phyloP scores from a whole-genome alignment of 768 basidiomycete genomes.

The Kwoniella botswanensis region DNA sequence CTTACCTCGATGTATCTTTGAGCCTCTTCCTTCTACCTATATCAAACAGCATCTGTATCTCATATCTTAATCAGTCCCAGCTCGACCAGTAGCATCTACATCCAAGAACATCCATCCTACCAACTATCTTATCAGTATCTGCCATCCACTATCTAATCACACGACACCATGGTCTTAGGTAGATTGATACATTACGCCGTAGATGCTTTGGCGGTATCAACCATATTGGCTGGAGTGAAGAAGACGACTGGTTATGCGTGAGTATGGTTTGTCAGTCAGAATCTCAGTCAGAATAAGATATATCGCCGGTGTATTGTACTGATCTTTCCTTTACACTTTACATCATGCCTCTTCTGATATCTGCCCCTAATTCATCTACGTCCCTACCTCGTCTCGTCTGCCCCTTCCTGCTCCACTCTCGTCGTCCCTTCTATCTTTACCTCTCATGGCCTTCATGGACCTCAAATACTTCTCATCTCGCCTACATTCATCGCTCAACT shows the following conservation, averaged over 20 bases:
- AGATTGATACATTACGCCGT: slow-evolving; percentile 79
- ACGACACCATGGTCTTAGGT: slow-evolving; percentile 64
- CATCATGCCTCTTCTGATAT: too few relatives aligned
- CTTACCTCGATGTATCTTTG: not conserved
- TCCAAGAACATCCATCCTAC: too few relatives aligned
- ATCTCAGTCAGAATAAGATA: too few relatives aligned
- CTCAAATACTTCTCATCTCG: not conserved
- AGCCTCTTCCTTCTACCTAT: not conserved
- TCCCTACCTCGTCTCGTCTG: too few relatives aligned
- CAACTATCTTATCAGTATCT: not conserved
- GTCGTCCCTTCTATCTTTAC: not conserved
- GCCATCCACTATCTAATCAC: not conserved
- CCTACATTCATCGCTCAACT: not conserved
- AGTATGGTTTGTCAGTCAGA: slow-evolving; percentile 57
- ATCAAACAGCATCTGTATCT: not conserved
- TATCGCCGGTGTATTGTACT: too few relatives aligned
- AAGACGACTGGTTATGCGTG: slow-evolving; percentile 88
- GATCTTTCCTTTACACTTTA: too few relatives aligned
- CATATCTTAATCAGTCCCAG: not conserved
- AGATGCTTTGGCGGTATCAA: slow-evolving; percentile 84
- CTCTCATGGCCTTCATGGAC: too few relatives aligned
- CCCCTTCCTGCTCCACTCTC: too few relatives aligned
- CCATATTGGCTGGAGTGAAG: slow-evolving; percentile 86
- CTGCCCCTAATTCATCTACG: too few relatives aligned
- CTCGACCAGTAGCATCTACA: too few relatives aligned